phyloP scores from a whole-genome alignment of 2,329 filamentous ascomycete genomes.

The Colletotrichum karsti region DNA sequence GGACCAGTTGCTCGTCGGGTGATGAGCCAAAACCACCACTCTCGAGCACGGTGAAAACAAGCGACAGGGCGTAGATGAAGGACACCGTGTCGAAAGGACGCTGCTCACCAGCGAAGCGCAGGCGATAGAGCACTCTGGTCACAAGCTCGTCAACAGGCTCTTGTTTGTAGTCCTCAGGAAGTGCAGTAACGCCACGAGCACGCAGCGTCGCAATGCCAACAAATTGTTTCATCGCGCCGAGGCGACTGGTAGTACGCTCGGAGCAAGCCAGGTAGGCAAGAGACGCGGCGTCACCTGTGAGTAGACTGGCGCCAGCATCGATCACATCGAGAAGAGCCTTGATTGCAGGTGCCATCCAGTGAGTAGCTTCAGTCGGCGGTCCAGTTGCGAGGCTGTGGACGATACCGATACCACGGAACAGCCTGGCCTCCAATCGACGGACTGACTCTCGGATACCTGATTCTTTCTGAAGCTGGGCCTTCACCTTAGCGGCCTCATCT shows the following conservation, averaged over 20 bases:
- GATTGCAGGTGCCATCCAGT: constrained; percentile 89
- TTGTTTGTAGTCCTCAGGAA: constrained; percentile 76
- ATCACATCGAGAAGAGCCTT: constrained; percentile 77
- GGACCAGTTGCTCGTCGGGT: constrained; percentile 84
- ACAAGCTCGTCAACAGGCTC: constrained; percentile 87
- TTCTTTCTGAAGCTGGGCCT: constrained; percentile 90
- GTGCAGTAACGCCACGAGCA: constrained; percentile 75
- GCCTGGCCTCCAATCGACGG: constrained; percentile 71
- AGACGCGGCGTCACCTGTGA: constrained; percentile 83
- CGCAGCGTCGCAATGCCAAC: constrained; percentile 89
- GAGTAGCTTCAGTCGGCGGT: constrained; percentile 85
- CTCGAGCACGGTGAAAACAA: constrained; percentile 81
- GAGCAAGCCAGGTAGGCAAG: constrained; percentile 83
- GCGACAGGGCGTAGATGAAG: constrained; percentile 84
- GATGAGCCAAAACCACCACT: constrained; percentile 79
- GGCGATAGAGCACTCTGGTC: constrained; percentile 87
- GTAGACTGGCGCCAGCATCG: constrained; percentile 80
- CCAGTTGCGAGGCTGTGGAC: constrained; percentile 84
- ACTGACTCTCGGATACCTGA: constrained; percentile 80
- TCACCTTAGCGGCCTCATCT: constrained; percentile 90
- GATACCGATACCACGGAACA: constrained; percentile 86
- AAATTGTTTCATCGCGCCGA: constrained; percentile 82
- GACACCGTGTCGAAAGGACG: constrained; percentile 92
- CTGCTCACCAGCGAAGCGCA: constrained; percentile 91
- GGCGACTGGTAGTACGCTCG: constrained; percentile 75